Evolutionary conservation across 2,329 filamentous ascomycete genomes (phyloP), one percentile per base, ranked within the genome.

Genomic region (Fusarium sp.): DNA sequence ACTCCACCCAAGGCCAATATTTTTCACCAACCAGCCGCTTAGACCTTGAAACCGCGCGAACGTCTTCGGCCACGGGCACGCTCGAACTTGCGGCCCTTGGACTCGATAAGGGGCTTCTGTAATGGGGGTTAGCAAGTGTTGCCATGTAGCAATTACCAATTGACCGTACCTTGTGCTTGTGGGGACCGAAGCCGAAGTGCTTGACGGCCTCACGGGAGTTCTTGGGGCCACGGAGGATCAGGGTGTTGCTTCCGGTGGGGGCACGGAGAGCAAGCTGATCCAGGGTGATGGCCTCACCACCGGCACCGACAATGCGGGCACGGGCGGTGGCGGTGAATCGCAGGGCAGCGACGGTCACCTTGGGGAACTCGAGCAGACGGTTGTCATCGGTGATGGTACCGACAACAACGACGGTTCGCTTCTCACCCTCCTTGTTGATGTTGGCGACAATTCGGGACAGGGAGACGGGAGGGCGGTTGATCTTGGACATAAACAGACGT

Each of bases 41-140:
- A 99, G 83, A 99, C 96, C 94, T 99, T 99, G 95, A 99, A 99
- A 90, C 97, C 96, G 81, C 93, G 91, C 80, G 95, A 98, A 84
- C 94, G 89, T 92, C 96, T 97, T 87, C 96, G 95, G 86, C 96
- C 97, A 96, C 96, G 95, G 81, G 95, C 96, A 81, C 91, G 90
- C 92, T 99, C 97, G 89, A 99, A 99, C 90, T 99, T 99, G 87
- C 96, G 92, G 81, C 97, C 97, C 93, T 99, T 99, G 89, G 94
- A 97, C 86, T 94, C 90, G 80, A 99, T 90, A 78, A 97, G 93
- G 77, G 95, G 95, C 90, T 98, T 98, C 95, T 96, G 75, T 66
- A 78, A 40, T 68, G 63, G 43, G 56, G 48, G 72, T 85, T 72
- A 85, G 81, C 69, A 0, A 33, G 3, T 43, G 48, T 43, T 20